Evolutionary conservation across 2,329 filamentous ascomycete genomes (phyloP).

Genomic region (Colletotrichum acutatum): DNA sequence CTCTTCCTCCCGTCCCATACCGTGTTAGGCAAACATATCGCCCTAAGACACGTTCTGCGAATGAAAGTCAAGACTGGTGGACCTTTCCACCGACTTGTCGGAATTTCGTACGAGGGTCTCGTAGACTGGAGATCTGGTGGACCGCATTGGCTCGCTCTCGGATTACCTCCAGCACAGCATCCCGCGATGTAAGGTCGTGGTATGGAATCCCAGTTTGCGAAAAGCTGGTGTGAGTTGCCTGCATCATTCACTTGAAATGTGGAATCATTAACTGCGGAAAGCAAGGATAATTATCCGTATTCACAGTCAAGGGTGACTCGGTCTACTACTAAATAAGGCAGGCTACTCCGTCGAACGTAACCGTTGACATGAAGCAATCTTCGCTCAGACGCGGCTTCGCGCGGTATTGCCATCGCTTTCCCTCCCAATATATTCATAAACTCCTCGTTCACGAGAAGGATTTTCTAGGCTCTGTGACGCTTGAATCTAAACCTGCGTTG

Average conservation of each 20-base stretch:
- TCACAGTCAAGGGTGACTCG: too few species aligned
- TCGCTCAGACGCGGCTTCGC: not conserved
- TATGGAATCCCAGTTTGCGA: not conserved
- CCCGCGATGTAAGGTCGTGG: not conserved
- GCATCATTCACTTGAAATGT: not conserved
- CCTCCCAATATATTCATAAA: too few species aligned
- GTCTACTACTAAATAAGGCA: not conserved
- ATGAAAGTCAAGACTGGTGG: not conserved
- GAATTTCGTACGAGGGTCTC: not conserved
- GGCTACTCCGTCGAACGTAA: not conserved
- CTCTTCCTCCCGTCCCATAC: not conserved
- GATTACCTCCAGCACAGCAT: not conserved
- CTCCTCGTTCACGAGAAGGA: too few species aligned
- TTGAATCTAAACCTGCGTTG: too few species aligned
- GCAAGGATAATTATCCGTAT: not conserved
- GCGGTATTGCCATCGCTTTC: not conserved
- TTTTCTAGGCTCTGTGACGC: too few species aligned
- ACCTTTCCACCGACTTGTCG: not conserved
- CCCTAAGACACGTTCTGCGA: not conserved
- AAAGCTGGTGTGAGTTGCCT: not conserved
- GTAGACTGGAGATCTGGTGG: not conserved
- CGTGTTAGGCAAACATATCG: slow-evolving; percentile 10
- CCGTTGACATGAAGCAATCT: not conserved
- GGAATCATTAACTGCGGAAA: not conserved
- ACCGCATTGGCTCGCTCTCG: not conserved